Evolutionary conservation across 2,329 filamentous ascomycete species (phyloP), one percentile per base, ranked within the genome.

Genomic region (Botrytis elliptica): DNA sequence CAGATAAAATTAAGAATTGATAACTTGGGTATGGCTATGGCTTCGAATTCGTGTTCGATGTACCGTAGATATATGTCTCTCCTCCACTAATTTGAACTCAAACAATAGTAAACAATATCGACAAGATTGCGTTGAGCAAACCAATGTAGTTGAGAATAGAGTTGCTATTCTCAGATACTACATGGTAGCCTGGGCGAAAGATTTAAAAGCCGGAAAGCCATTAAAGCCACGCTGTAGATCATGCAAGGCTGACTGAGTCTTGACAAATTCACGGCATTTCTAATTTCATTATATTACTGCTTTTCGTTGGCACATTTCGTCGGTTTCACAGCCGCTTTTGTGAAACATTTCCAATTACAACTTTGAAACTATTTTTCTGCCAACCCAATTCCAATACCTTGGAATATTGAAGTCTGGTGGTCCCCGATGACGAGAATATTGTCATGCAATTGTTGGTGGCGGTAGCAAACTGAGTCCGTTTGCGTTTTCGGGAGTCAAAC

Each of bases 191-290:
- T 69, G n/a, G 49, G 66, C 9, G 7, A 33, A 42, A 44, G 8
- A 14, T n/a, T 4, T 33, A 25, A 42, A 57, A 64, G 60, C 36
- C 22, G 49, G 36, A 33, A 57, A 29, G 49, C 52, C 49, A 70
- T 70, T 44, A 10, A 20, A 46, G 55, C 40, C 52, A 66, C 20
- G 59, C 44, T 25, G 44, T 20, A 72, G 38, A 73, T 22, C 44
- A 38, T 36, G 63, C 71, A 73, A 62, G 71, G 65, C 64, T 62
- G 64, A 62, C 52, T 12, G 52, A 10, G 38, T 57, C 64, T 69
- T 62, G 64, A 18, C 8, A 40, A 62, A 38, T 6, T 40, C 18
- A 3, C 10, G 10, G 57, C 33, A 36, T n/a, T 46, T 72, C n/a
- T 25, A 52, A 62, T 68, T 60, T 42, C 25, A 46, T 60, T 40